Evolutionary conservation across 78 protist genomes (phyloP).

Genomic region (Pigoraptor vietnamica): DNA sequence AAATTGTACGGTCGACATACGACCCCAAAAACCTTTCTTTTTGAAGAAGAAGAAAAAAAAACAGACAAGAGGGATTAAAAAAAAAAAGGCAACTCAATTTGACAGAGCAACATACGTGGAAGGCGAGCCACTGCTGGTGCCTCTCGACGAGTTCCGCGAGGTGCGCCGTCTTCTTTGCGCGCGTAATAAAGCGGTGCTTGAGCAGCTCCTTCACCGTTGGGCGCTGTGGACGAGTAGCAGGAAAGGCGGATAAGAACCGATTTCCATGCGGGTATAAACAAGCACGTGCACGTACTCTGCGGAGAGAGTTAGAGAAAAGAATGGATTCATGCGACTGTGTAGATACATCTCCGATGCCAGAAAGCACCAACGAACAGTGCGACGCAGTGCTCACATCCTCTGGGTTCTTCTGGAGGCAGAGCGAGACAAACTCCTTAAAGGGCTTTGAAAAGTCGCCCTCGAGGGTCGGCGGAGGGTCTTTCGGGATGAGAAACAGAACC

Average conservation of each 20-base stretch:
- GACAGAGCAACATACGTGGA: background rate
- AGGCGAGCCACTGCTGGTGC: background rate
- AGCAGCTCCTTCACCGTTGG: conserved; percentile 87
- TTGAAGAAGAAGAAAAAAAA: too few species aligned
- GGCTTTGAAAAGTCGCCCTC: background rate
- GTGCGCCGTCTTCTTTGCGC: conserved; percentile 56
- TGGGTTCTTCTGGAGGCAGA: background rate
- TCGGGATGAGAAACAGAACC: background rate
- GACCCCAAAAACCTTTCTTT: too few species aligned
- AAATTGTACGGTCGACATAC: too few species aligned
- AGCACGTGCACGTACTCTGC: too few species aligned
- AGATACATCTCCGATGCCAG: too few species aligned
- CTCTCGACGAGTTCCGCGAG: conserved; percentile 72
- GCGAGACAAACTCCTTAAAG: background rate
- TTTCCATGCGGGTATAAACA: too few species aligned
- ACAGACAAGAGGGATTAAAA: too few species aligned
- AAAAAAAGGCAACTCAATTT: too few species aligned
- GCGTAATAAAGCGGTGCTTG: conserved; percentile 70
- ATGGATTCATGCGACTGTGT: too few species aligned
- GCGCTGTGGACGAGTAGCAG: too few species aligned
- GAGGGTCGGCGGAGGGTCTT: background rate
- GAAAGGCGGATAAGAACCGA: too few species aligned
- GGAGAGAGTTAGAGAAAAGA: too few species aligned
- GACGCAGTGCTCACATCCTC: background rate
- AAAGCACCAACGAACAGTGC: background rate